Evolutionary conservation across 805 yeast species (phyloP).

Genomic region (Yarrowia sp.): DNA sequence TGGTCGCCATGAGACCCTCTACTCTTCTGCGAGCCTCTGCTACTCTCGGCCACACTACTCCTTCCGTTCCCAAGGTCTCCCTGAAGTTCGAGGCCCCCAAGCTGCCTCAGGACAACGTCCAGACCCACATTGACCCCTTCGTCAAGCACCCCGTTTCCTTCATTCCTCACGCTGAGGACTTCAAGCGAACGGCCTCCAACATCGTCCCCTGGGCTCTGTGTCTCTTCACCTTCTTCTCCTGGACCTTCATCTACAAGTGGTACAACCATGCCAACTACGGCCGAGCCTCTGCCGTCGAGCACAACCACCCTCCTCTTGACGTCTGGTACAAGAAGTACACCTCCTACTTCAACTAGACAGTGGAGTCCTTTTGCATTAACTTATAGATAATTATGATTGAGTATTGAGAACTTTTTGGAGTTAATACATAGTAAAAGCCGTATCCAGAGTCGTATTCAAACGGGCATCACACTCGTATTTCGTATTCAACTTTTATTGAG

Average conservation of each 20-base stretch:
- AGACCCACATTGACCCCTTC: constrained; percentile 6
- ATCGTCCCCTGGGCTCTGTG: background rate
- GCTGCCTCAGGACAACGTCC: background rate
- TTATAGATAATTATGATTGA: constrained; percentile 3
- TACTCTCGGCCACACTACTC: background rate
- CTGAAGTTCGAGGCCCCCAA: constrained; percentile 4
- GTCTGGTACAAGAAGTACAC: constrained; percentile 25
- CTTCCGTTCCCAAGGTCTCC: background rate
- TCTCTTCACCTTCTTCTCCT: constrained; percentile 19
- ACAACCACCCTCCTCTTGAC: constrained; percentile 3
- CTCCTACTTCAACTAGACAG: background rate
- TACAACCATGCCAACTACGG: constrained; percentile 24
- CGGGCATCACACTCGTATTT: too few species aligned
- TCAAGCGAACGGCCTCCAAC: constrained; percentile 7
- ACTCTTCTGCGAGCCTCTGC: background rate
- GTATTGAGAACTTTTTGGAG: background rate
- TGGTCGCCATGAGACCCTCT: constrained; percentile 19
- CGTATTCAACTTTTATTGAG: too few species aligned
- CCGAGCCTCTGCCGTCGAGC: constrained; percentile 19
- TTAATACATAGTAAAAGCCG: background rate
- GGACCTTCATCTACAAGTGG: constrained; percentile 24
- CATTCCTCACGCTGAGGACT: constrained; percentile 6
- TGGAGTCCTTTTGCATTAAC: constrained; percentile 3
- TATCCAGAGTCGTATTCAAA: too few species aligned
- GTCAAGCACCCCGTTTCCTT: constrained; percentile 5